A percentile compares a stretch with the other conserved stretches of the same genome.
These are phyloP conservation scores for Diaporthe citrichinensis DNA, from an alignment of 2,329 filamentous ascomycete species.

Conservation along the genomic window DNA sequence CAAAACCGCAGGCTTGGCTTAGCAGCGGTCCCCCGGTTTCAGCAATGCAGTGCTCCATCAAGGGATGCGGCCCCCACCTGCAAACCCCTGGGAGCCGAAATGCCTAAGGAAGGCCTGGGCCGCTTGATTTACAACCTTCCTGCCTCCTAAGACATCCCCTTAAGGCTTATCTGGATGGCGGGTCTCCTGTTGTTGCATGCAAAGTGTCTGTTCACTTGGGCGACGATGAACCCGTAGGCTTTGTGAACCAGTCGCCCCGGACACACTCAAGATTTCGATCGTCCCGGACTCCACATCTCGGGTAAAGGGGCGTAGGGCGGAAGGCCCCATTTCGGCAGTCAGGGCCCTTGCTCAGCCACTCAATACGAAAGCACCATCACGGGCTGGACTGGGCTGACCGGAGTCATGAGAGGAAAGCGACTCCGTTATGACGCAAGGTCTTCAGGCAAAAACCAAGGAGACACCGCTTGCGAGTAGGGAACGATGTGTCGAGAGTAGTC, in stretches of 20 bases:
- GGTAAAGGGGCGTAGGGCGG: conserved; percentile 30
- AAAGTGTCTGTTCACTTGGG: neutral
- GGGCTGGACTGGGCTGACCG: conserved; percentile 24
- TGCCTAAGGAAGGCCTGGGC: conserved; percentile 4
- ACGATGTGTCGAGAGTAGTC: neutral
- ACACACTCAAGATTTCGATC: conserved; percentile 24
- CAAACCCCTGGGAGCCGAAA: conserved; percentile 26
- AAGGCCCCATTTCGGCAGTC: conserved; percentile 32
- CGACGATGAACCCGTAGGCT: neutral
- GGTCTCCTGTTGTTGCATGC: conserved; percentile 19
- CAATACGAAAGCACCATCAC: conserved; percentile 33
- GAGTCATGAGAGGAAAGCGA: conserved; percentile 21
- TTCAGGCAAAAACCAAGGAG: conserved; percentile 17
- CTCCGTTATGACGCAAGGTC: conserved; percentile 30
- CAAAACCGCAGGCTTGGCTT: conserved; percentile 14
- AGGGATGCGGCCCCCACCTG: conserved; percentile 18
- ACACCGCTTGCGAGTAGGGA: neutral
- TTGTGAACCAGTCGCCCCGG: conserved; percentile 10
- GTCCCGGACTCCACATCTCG: conserved; percentile 25
- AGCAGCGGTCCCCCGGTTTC: conserved; percentile 31
- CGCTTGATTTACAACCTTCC: conserved; percentile 23
- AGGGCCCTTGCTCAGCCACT: conserved; percentile 33
- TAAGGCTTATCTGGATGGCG: conserved; percentile 25
- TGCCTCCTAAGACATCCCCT: conserved; percentile 24
- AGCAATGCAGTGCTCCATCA: conserved; percentile 1